Evolutionary conservation across 352 stramenopile species (phyloP).

Genomic region (Globisporangium acanthophoron): DNA sequence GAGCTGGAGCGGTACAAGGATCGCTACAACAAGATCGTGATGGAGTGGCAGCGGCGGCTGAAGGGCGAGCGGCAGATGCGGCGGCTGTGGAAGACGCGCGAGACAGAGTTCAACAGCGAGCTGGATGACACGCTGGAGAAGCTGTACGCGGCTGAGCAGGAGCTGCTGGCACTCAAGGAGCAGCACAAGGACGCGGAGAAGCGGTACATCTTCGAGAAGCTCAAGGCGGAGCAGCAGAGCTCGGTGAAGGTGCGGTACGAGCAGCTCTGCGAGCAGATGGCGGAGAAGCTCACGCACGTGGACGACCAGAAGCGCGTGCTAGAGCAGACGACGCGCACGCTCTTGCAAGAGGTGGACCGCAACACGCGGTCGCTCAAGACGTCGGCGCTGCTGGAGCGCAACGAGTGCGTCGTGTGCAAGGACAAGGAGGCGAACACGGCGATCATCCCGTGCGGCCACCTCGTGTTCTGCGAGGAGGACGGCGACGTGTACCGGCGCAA

Average conservation of each 20-base stretch:
- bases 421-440: conserved; percentile 65
- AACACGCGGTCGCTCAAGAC: conserved; percentile 70
- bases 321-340: conserved; percentile 71
- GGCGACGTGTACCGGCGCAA: conserved; percentile 59
- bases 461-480: conserved; percentile 85
- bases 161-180: conserved; percentile 33
- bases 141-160: conserved; percentile 39
- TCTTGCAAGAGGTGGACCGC: conserved; percentile 66
- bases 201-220: conserved; percentile 62
- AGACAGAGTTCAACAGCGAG: conserved; percentile 66
- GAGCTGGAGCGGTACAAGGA: conserved; percentile 76
- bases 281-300: conserved; percentile 54
- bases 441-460: conserved; percentile 74
- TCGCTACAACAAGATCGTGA: conserved; percentile 75
- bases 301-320: conserved; percentile 73
- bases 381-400: conserved; percentile 48
- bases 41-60: conserved; percentile 73
- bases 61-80: conserved; percentile 74
- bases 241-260: conserved; percentile 73
- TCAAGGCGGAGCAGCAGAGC: conserved; percentile 66
- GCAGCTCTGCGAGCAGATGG: conserved; percentile 69
- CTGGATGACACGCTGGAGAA: conserved; percentile 54
- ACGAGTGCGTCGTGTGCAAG: conserved; percentile 80
- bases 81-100: conserved; percentile 69
- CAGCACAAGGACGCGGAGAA: conserved; percentile 65